Percentiles rank a stretch among this genome's conserved stretches.
phyloP scores from a whole-genome alignment of 306 rosid genomes.

The Cucurbita pepo region DNA sequence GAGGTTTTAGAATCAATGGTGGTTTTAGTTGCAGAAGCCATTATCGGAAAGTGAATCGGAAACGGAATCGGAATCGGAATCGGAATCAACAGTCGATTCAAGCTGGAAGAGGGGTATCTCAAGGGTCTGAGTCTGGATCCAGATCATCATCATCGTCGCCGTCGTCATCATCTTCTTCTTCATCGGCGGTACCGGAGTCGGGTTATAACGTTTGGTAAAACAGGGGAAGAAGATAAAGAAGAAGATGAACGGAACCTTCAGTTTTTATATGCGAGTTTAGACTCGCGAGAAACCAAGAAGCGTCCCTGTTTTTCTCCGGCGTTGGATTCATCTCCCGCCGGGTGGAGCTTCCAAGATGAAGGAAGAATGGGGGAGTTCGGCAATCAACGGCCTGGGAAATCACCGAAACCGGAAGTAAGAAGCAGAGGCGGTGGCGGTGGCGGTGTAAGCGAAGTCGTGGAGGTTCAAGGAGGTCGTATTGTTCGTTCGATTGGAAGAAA shows the following conservation, averaged over 20 bases:
- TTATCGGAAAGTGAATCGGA: slow-evolving; percentile 16
- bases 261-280: background rate
- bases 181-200: slow-evolving; percentile 9
- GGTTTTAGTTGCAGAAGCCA: slow-evolving; percentile 20
- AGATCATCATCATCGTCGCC: slow-evolving; percentile 11
- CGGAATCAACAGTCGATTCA: slow-evolving; percentile 5
- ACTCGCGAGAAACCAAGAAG: background rate
- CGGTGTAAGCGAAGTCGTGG: slow-evolving; percentile 61
- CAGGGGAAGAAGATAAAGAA: slow-evolving; percentile 9
- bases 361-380: slow-evolving; percentile 45
- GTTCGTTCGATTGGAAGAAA: slow-evolving; percentile 66
- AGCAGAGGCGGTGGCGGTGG: slow-evolving; percentile 8
- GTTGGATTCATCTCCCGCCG: background rate
- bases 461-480: slow-evolving; percentile 82
- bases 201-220: slow-evolving; percentile 15
- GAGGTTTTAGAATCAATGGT: slow-evolving; percentile 7
- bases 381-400: background rate
- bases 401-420: slow-evolving; percentile 24
- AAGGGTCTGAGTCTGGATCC: slow-evolving; percentile 74
- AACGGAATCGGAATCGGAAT: background rate
- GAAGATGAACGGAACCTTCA: slow-evolving; percentile 13
- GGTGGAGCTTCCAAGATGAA: slow-evolving; percentile 41
- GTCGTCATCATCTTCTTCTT: background rate
- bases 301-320: background rate
- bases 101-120: slow-evolving; percentile 57